phyloP scores from a whole-genome alignment of 345 rosid species.

The Anastatica hierochuntica region DNA sequence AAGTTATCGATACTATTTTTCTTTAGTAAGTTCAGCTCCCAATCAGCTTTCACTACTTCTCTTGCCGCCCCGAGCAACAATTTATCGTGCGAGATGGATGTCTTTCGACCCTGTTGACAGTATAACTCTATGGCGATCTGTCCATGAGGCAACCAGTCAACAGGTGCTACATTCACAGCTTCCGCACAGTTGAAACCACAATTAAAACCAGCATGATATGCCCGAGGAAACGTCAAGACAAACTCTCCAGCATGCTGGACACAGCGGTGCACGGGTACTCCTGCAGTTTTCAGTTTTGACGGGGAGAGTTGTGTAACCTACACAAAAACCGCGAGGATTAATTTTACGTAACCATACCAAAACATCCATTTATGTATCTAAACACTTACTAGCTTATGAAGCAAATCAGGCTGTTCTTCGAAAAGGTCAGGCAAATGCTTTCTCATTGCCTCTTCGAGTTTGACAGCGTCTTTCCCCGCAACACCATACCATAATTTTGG shows the following conservation, averaged over 20 bases:
- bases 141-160: slow-evolving; percentile 98
- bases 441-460: slow-evolving; percentile 85
- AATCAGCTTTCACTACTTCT: slow-evolving; percentile 92
- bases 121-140: slow-evolving; percentile 85
- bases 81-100: slow-evolving; percentile 96
- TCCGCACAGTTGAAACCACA: slow-evolving; percentile 97
- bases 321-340: slow-evolving; percentile 14
- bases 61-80: slow-evolving; percentile 97
- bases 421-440: slow-evolving; percentile 90
- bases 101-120: slow-evolving; percentile 78
- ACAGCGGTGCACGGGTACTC: slow-evolving; percentile 87
- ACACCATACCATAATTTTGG: slow-evolving; percentile 98
- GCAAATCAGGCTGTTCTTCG: slow-evolving; percentile 96
- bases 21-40: slow-evolving; percentile 89
- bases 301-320: slow-evolving; percentile 99
- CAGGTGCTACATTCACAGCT: slow-evolving; percentile 99
- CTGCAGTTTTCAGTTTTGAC: slow-evolving; percentile 77
- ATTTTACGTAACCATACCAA: neutral
- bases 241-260: slow-evolving; percentile 91
- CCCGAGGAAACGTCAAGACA: slow-evolving; percentile 93
- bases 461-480: slow-evolving; percentile 64
- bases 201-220: slow-evolving; percentile 97
- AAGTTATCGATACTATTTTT: slow-evolving; percentile 61
- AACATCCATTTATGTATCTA: slow-evolving; percentile 11
- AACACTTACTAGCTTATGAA: slow-evolving; percentile 90